Evolutionary conservation across 2,329 filamentous ascomycete species (phyloP).

Genomic region (Microsporum ferrugineum): DNA sequence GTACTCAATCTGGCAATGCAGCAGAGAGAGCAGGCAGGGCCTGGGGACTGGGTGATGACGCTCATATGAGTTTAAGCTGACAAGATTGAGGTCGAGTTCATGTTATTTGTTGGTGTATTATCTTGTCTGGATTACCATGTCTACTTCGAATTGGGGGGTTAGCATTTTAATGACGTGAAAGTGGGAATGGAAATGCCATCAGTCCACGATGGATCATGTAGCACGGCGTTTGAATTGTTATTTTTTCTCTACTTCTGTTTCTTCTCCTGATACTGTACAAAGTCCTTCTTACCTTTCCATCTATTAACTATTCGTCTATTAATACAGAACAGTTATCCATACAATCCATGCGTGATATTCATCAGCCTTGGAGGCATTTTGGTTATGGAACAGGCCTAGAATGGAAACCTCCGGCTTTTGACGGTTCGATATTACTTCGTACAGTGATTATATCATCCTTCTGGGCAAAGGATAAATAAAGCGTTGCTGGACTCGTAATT

Average conservation of each 20-base stretch:
- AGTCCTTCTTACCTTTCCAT: background rate
- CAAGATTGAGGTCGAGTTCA: background rate
- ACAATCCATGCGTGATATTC: background rate
- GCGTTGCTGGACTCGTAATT: background rate
- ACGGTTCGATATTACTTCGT: background rate
- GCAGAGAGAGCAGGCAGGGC: conserved; percentile 41
- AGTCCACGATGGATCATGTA: background rate
- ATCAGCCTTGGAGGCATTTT: background rate
- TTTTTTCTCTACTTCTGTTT: no score
- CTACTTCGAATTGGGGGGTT: no score
- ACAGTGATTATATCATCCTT: background rate
- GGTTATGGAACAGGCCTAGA: background rate
- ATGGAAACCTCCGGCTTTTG: background rate
- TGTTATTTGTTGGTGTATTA: background rate
- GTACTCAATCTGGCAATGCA: conserved; percentile 44
- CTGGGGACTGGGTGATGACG: conserved; percentile 76
- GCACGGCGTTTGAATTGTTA: background rate
- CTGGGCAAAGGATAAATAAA: background rate
- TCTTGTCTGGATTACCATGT: background rate
- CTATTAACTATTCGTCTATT: background rate
- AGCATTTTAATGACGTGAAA: background rate
- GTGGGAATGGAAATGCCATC: background rate
- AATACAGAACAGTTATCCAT: background rate
- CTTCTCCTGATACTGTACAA: background rate
- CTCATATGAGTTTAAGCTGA: conserved; percentile 70